phyloP scores from a whole-genome alignment of 192 early-diverging fungal genomes.

The Anaeromyces robustus region DNA sequence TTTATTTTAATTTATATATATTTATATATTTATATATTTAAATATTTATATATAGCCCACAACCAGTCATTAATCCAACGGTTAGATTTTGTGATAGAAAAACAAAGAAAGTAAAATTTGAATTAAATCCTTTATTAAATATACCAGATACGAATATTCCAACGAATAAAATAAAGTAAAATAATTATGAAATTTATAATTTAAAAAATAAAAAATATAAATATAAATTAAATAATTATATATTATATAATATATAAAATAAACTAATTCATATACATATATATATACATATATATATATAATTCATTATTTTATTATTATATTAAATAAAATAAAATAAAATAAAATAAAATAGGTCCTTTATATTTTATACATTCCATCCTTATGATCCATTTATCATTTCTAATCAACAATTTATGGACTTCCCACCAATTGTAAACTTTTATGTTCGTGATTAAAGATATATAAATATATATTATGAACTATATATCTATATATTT shows the following conservation, averaged over 20 bases:
- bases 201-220: no score
- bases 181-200: no score
- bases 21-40: not conserved
- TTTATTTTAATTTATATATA: no score
- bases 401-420: slow-evolving; percentile 22
- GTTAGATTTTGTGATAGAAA: slow-evolving; percentile 45
- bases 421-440: slow-evolving; percentile 23
- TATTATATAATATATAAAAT: no score
- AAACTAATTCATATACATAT: no score
- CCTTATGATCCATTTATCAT: slow-evolving; percentile 55
- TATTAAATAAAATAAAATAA: not conserved
- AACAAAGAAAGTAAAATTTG: slow-evolving; percentile 37
- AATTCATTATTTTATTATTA: no score
- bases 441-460: slow-evolving; percentile 17
- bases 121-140: slow-evolving; percentile 26
- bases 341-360: slow-evolving; percentile 17
- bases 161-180: no score
- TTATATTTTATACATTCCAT: slow-evolving; percentile 46
- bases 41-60: slow-evolving; percentile 16
- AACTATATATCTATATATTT: no score
- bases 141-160: not conserved
- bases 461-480: no score
- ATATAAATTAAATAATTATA: no score
- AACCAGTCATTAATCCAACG: slow-evolving; percentile 31
- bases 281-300: no score